phyloP scores from a whole-genome alignment of 768 basidiomycete species.

The Pleurotus ostreatus region DNA sequence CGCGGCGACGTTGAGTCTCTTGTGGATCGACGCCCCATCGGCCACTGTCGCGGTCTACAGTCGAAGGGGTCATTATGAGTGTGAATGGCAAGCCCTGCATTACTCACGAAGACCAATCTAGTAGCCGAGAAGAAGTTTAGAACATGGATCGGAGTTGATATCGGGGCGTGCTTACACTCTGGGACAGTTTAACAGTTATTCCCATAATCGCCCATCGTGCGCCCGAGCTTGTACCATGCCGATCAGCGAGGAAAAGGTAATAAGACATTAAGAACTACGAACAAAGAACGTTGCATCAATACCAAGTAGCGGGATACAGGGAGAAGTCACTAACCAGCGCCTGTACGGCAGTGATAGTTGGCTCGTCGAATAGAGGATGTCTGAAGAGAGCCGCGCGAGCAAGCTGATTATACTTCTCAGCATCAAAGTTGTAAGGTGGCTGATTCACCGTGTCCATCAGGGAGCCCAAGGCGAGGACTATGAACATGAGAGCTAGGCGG shows the following conservation, averaged over 20 bases:
- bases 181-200: constrained; percentile 64
- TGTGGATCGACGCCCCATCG: constrained; percentile 56
- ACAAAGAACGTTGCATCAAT: constrained; percentile 5
- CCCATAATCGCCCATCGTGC: constrained; percentile 68
- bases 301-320: constrained; percentile 3
- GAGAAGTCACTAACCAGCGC: constrained; percentile 44
- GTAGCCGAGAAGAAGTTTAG: constrained; percentile 9
- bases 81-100: neutral
- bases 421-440: constrained; percentile 59
- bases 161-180: constrained; percentile 47
- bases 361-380: constrained; percentile 61
- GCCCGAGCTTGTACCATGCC: constrained; percentile 62
- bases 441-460: constrained; percentile 50
- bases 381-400: constrained; percentile 64
- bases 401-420: constrained; percentile 67
- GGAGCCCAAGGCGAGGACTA: constrained; percentile 63
- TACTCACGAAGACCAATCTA: constrained; percentile 70
- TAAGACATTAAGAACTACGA: constrained; percentile 64
- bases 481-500: constrained; percentile 60
- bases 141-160: neutral
- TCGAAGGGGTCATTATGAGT: constrained; percentile 5
- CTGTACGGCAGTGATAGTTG: constrained; percentile 65
- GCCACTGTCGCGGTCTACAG: constrained; percentile 65
- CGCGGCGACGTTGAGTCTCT: constrained; percentile 60
- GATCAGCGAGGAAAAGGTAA: constrained; percentile 65